Evolutionary conservation across 1,284 basidiomycete species (phyloP), one percentile per base, ranked within the genome.

Genomic region (Sphaerobolus stellatus): DNA sequence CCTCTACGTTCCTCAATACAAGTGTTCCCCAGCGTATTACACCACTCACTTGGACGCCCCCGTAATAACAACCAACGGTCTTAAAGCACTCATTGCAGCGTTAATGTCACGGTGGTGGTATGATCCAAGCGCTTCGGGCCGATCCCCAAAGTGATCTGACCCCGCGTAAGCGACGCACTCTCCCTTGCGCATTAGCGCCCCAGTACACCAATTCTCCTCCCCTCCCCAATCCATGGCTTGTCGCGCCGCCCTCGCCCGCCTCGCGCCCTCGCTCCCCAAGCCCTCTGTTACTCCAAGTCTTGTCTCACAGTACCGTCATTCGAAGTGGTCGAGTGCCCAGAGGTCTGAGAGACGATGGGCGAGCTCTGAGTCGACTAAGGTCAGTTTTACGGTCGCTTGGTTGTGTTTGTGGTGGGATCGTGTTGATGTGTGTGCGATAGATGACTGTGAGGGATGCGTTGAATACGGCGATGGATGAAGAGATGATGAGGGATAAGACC

Each of bases 371-470:
- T 48, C 52, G 52, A 34, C 56, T 40, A 54, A 50, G 27, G 61
- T 61, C 29, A 47, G 48, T 18, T 29, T 47, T 47, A n/a, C 34
- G n/a, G 25, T 44, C 24, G 22, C 14, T 43, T 14, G 4, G 13
- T 14, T 13, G 13, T 11, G 36, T 38, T n/a, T n/a, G n/a, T n/a
- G n/a, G n/a, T n/a, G n/a, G n/a, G n/a, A n/a, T n/a, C n/a, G n/a
- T n/a, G n/a, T n/a, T n/a, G n/a, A n/a, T n/a, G n/a, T n/a, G n/a
- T n/a, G 20, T 22, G 36, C 24, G n/a, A 40, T 68, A 95, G 90
- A 92, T 98, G 93, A 98, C 94, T 50, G 96, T 98, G 59, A 92
- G 97, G 69, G 97, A 99, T 57, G 97, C 97, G 38, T 86, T 99
- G 63, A 99, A 98, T 77, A 77, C 87, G 58, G 97, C 97, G 33